Conservation (phyloP, 2,329 filamentous ascomycete species). For the Cordyceps cateniannulata region DNA sequence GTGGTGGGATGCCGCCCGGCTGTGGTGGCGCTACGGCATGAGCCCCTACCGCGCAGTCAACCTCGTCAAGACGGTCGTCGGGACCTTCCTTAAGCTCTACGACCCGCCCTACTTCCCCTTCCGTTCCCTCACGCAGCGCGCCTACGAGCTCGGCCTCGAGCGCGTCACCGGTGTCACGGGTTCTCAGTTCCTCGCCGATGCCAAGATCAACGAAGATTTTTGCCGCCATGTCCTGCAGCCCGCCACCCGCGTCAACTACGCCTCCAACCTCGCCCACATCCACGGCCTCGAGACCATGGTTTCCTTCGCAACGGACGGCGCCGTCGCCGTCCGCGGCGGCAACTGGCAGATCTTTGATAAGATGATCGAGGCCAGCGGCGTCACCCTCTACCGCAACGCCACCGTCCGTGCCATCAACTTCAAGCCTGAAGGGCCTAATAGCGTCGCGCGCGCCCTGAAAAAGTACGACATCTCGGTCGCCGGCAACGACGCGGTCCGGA, state of each 20-base stretch:
- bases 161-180: conserved; percentile 65
- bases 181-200: conserved; percentile 60
- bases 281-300: conserved; percentile 88
- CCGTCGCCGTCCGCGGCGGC: conserved; percentile 70
- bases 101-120: conserved; percentile 80
- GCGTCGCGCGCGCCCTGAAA: conserved; percentile 29
- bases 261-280: conserved; percentile 76
- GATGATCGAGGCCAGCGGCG: conserved; percentile 63
- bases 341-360: conserved; percentile 93
- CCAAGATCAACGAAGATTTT: conserved; percentile 62
- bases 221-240: conserved; percentile 81
- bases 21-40: conserved; percentile 80
- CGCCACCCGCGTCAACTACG: conserved; percentile 90
- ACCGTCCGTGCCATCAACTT: conserved; percentile 52
- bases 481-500: conserved; percentile 31
- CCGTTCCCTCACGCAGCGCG: conserved; percentile 62
- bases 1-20: conserved; percentile 75
- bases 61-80: conserved; percentile 65
- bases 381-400: conserved; percentile 58
- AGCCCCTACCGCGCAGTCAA: conserved; percentile 68
- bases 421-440: conserved; percentile 38
- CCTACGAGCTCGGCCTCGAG: conserved; percentile 60
- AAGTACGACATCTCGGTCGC: conserved; percentile 42
- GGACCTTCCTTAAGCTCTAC: conserved; percentile 74
- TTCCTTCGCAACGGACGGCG: conserved; percentile 82